Evolutionary conservation across 2,329 filamentous ascomycete species (phyloP), one percentile per base, ranked within the genome.

Genomic region (Scortechinia acanthostroma): DNA sequence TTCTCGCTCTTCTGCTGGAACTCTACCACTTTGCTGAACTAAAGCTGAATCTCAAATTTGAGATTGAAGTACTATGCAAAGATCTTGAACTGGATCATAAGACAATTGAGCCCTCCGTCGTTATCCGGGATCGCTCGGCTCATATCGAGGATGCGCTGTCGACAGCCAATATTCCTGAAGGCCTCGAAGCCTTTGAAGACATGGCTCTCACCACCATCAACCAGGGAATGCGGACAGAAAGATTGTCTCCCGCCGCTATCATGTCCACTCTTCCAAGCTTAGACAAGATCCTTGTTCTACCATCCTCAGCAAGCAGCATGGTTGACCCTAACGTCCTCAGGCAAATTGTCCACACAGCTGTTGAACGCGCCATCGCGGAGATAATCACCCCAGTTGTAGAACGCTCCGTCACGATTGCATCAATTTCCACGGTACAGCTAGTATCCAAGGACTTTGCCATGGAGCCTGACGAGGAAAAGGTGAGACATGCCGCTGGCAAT

Each of bases 351-450:
- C 80, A 87, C 51, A 83, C 76, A 42, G 91, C 94, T 28, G 86
- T 96, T 45, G 89, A 88, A 42, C 86, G 90, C 48, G 91, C 94
- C 22, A 84, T 98, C 35, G 85, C 89, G 48, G 94, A 98, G 58
- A 98, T 98, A 46, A 97, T 98, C 49, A 89, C 91, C 45, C 94
- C 93, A 20, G 93, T 98, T 1, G 94, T 98, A 14, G 94, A 98
- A 61, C 80, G 93, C 45, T 98, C 93, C 2, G 91, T 98, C 30
- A 97, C 94, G 0, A 98, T 98, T 60, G 93, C 93, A 42, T 91
- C 91, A 1, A 97, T 98, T 48, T 95, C 91, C 2, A 96, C 94
- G 0, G 86, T 90, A 49, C 90, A 97, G 62, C 87, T 98, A 65
- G 88, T 98, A 35, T 83, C 88, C 54, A 98, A 98, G 61, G 93